Evolutionary conservation across 306 rosid genomes (phyloP), one percentile per base, ranked within the genome.

Genomic region (Erythrophleum fordii): DNA sequence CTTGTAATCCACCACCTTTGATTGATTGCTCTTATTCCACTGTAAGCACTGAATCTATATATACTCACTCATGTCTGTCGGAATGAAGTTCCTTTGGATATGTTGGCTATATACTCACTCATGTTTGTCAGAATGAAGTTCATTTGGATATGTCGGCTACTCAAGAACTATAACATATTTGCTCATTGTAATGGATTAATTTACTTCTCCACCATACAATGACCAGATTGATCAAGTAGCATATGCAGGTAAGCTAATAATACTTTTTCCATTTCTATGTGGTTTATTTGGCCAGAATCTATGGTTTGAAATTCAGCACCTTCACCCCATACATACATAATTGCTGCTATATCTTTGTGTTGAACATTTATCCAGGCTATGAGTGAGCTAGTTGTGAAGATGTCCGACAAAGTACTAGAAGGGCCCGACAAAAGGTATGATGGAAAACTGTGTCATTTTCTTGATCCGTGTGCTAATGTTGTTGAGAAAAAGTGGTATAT

Each of bases 181-280:
- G 44, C 28, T 59, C 53, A 60, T 72, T 13, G 44, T 76, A 53
- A 31, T 72, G 51, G 64, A 84, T 82, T 80, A 73, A 87, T 75
- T 59, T 64, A 62, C 58, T 75, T 72, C n/a, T n/a, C n/a, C 58
- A 26, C 49, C 80, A 39, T 79, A 48, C 70, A 65, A 80, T 83
- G 82, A 74, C 80, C 92, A 95, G 99, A 58, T 91, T 95, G 90
- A 95, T 97, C 71, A 90, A 93, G 84, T 97, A 93, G 89, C 98
- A 93, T 76, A 83, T 93, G 87, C 96, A 90, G 97, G 99, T 93
- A 81, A 60, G 69, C 52, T 55, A 61, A 56, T 48, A 17, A 56
- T 70, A 45, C 77, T 60, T 61, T 20, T 83, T 26, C 28, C 39
- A 34, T 25, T 69, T 67, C 51, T 46, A 75, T 66, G 28, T 51